Conservation (phyloP, 208 protist species). For the Angomonas ambiguus region DNA sequence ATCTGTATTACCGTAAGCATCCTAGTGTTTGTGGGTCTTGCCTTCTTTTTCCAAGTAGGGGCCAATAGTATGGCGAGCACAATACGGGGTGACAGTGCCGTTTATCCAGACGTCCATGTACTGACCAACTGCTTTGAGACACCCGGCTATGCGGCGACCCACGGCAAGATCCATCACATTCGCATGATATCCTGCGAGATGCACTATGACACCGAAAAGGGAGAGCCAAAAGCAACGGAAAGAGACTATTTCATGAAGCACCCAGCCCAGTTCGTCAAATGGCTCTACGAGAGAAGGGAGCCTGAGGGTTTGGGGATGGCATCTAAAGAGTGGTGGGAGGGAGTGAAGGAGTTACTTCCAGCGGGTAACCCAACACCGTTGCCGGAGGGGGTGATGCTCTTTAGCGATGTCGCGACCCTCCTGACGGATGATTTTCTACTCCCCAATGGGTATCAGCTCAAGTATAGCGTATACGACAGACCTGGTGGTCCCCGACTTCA, state of each 20-base stretch:
- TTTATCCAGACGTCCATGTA: constrained; percentile 45
- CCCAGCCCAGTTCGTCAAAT: constrained; percentile 42
- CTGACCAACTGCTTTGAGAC: constrained; percentile 67
- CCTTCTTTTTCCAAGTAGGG: constrained; percentile 35
- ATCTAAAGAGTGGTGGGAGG: background rate
- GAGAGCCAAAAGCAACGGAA: constrained; percentile 32
- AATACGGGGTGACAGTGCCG: background rate
- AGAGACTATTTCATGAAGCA: constrained; percentile 50
- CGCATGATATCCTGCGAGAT: constrained; percentile 52
- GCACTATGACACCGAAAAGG: constrained; percentile 25
- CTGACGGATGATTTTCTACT: constrained; percentile 35
- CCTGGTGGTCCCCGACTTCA: background rate
- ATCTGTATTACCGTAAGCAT: constrained; percentile 29
- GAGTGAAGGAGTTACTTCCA: constrained; percentile 17
- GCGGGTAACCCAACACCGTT: constrained; percentile 10
- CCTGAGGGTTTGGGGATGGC: background rate
- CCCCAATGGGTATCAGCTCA: constrained; percentile 32
- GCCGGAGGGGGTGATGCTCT: constrained; percentile 62
- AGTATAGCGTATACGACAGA: constrained; percentile 36
- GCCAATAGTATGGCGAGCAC: background rate
- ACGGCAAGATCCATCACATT: constrained; percentile 57
- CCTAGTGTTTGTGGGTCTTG: constrained; percentile 22
- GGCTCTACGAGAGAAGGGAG: constrained; percentile 37
- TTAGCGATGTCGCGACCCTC: constrained; percentile 22
- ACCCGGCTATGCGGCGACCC: constrained; percentile 66